Evolutionary conservation across 2,329 filamentous ascomycete species (phyloP).

Genomic region (Exophiala oligosperma): DNA sequence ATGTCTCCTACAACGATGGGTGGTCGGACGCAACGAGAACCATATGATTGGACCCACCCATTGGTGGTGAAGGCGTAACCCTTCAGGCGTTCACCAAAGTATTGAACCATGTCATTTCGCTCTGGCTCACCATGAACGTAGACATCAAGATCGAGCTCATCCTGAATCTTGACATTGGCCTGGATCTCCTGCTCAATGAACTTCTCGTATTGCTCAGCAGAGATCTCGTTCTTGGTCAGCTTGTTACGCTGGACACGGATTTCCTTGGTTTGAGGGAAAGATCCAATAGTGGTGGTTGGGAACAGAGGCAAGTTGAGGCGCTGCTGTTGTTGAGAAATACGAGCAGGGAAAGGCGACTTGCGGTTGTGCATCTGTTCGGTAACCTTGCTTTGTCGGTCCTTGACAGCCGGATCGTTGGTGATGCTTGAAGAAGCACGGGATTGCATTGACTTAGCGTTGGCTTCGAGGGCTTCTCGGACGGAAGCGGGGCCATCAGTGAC

Average conservation of each 20-base stretch:
- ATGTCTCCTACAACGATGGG: conserved; percentile 99
- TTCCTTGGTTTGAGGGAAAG: conserved; percentile 99
- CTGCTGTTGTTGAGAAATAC: conserved; percentile 86
- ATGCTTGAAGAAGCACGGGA: conserved; percentile 87
- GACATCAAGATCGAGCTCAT: conserved; percentile 96
- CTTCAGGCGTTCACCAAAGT: conserved; percentile 96
- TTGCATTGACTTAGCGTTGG: conserved; percentile 92
- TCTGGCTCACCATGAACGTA: conserved; percentile 98
- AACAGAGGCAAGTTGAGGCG: conserved; percentile 93
- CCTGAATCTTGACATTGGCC: conserved; percentile 92
- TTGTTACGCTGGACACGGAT: conserved; percentile 96
- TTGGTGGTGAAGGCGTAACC: conserved; percentile 99
- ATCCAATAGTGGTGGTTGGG: conserved; percentile 98
- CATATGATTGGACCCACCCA: conserved; percentile 98
- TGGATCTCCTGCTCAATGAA: conserved; percentile 99
- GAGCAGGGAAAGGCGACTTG: conserved; percentile 80
- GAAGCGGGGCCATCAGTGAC: conserved; percentile 88
- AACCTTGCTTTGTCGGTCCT: conserved; percentile 91
- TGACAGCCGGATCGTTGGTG: conserved; percentile 96
- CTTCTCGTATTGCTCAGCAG: conserved; percentile 86
- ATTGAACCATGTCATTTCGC: conserved; percentile 99
- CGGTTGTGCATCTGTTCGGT: conserved; percentile 84
- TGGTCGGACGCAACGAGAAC: conserved; percentile 95
- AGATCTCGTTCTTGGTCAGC: conserved; percentile 98
- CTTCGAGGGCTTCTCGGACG: conserved; percentile 86